Conservation (phyloP, 495 filamentous ascomycete species). For the Cetradonia linearis region DNA sequence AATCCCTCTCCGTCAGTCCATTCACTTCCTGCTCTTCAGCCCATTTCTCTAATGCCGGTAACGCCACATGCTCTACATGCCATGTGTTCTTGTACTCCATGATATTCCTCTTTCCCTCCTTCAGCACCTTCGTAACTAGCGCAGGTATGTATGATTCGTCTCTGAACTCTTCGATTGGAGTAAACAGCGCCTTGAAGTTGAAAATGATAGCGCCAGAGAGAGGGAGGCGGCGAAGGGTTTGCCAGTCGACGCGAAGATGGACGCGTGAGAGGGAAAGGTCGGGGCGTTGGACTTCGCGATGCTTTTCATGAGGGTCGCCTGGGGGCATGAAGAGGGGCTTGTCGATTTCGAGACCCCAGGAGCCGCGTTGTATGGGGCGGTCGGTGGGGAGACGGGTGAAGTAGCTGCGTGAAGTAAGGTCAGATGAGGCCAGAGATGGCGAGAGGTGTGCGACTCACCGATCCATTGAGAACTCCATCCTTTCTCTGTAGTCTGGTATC, state of each 20-base stretch:
- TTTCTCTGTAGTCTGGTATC: constrained; percentile 83
- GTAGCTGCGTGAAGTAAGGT: constrained; percentile 38
- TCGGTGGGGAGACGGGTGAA: constrained; percentile 70
- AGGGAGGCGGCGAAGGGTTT: constrained; percentile 75
- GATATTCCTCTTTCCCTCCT: constrained; percentile 60
- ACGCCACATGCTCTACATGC: constrained; percentile 66
- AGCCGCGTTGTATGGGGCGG: constrained; percentile 72
- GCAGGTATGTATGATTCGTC: constrained; percentile 67
- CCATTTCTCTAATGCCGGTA: constrained; percentile 60
- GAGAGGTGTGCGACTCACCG: constrained; percentile 36
- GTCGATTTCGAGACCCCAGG: constrained; percentile 78
- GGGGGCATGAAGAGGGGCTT: constrained; percentile 70
- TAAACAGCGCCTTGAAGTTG: constrained; percentile 90
- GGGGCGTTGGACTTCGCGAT: constrained; percentile 46
- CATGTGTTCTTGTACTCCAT: constrained; percentile 83
- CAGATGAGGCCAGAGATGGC: not conserved
- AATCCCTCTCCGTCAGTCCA: constrained; percentile 51
- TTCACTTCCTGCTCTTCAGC: constrained; percentile 57
- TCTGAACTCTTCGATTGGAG: constrained; percentile 58
- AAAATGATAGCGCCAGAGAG: constrained; percentile 68
- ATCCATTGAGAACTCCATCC: constrained; percentile 86
- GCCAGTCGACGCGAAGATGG: constrained; percentile 82
- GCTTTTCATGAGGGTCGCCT: constrained; percentile 55
- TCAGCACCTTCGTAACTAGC: constrained; percentile 56
- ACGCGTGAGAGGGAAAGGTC: constrained; percentile 49